Evolutionary conservation across 768 basidiomycete species (phyloP).

Genomic region (Lactifluus pinguis): DNA sequence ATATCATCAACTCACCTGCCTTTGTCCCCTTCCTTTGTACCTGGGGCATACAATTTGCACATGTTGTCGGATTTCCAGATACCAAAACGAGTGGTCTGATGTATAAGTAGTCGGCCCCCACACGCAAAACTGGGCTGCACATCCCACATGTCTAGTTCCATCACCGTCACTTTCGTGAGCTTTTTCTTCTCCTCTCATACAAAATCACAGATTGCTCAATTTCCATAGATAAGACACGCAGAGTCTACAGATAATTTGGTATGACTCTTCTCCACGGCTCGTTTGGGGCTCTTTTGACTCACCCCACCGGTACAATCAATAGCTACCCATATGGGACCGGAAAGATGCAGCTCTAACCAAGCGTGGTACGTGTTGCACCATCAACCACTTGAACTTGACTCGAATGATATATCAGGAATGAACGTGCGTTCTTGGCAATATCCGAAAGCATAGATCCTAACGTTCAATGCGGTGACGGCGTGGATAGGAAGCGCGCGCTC

Average conservation of each 20-base stretch:
- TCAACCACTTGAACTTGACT: neutral
- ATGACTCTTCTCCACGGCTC: slow-evolving; percentile 17
- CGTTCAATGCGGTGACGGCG: neutral
- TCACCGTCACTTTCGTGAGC: slow-evolving; percentile 26
- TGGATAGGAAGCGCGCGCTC: slow-evolving; percentile 30
- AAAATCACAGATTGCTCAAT: neutral
- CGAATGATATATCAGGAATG: slow-evolving; percentile 23
- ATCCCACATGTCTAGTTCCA: slow-evolving; percentile 10
- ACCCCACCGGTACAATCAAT: slow-evolving; percentile 21
- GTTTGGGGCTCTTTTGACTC: neutral
- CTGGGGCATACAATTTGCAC: too few relatives aligned
- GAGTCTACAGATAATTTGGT: slow-evolving; percentile 74
- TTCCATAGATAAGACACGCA: slow-evolving; percentile 57
- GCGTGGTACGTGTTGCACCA: slow-evolving; percentile 43
- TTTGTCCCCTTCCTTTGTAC: too few relatives aligned
- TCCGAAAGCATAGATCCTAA: neutral
- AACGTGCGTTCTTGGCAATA: slow-evolving; percentile 21
- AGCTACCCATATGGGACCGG: slow-evolving; percentile 54
- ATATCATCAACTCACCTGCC: too few relatives aligned
- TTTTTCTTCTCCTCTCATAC: neutral
- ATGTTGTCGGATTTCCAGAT: too few relatives aligned
- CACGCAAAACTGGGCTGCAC: too few relatives aligned
- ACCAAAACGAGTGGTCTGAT: too few relatives aligned
- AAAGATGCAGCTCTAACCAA: slow-evolving; percentile 67
- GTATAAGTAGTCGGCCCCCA: too few relatives aligned